Conservation (phyloP, 179 eudicot genomes). For the Beta lomatogona region DNA sequence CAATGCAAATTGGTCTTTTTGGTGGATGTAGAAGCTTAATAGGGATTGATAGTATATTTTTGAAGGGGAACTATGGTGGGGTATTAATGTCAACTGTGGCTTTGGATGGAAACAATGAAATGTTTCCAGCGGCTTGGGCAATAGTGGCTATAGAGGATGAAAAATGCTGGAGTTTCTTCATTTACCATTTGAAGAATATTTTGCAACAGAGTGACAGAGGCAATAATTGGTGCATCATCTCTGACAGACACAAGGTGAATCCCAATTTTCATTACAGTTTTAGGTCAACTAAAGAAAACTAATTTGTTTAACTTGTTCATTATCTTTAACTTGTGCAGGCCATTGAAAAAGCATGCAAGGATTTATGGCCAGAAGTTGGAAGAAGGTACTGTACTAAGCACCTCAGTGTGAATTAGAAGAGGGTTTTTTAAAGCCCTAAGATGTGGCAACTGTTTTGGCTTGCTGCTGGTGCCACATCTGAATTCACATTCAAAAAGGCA, state of each 20-base stretch:
- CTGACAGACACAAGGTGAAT: neutral
- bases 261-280: neutral
- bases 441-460: too few relatives aligned
- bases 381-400: neutral
- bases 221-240: neutral
- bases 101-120: slow-evolving; percentile 17
- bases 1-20: too few relatives aligned
- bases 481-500: too few relatives aligned
- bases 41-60: slow-evolving; percentile 1
- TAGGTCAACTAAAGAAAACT: too few relatives aligned
- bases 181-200: neutral
- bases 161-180: neutral
- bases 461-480: too few relatives aligned
- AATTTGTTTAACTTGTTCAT: too few relatives aligned
- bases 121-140: neutral
- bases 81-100: neutral
- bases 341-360: neutral
- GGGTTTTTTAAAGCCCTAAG: neutral
- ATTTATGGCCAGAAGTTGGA: neutral
- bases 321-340: neutral
- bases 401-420: neutral
- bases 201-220: neutral
- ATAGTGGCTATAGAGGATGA: neutral
- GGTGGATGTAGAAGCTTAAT: neutral
- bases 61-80: slow-evolving; percentile 12